Evolutionary conservation across 1,284 basidiomycete species (phyloP).

Genomic region (Papiliotrema terrestris): DNA sequence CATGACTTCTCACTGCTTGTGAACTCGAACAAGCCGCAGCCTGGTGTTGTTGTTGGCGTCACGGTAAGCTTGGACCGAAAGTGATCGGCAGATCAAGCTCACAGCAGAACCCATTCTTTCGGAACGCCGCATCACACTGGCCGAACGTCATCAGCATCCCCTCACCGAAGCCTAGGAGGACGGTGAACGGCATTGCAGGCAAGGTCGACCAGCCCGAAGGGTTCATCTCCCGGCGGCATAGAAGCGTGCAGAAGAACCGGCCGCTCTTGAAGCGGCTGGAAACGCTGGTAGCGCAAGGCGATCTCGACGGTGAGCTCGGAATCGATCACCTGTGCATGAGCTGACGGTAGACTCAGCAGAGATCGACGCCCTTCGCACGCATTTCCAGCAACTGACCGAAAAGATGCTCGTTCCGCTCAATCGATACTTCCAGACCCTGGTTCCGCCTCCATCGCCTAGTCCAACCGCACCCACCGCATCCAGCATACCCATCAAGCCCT

Average conservation of each 20-base stretch:
- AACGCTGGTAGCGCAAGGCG: constrained; percentile 37
- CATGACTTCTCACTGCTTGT: constrained; percentile 72
- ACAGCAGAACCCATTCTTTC: constrained; percentile 76
- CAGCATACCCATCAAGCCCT: constrained; percentile 59
- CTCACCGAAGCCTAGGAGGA: constrained; percentile 25
- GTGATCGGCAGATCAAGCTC: constrained; percentile 1
- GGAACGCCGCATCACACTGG: constrained; percentile 85
- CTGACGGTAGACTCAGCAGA: constrained; percentile 49
- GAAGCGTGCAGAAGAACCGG: constrained; percentile 81
- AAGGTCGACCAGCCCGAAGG: constrained; percentile 62
- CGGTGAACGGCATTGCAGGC: constrained; percentile 19
- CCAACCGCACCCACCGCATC: constrained; percentile 16
- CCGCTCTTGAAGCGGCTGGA: constrained; percentile 56
- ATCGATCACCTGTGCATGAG: not conserved
- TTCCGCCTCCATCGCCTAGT: constrained; percentile 54
- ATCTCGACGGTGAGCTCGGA: constrained; percentile 36
- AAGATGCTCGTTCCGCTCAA: constrained; percentile 87
- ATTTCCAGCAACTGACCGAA: constrained; percentile 84
- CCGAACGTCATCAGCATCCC: constrained; percentile 64
- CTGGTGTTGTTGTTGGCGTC: constrained; percentile 80
- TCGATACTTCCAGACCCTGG: constrained; percentile 86
- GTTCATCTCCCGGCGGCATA: constrained; percentile 69
- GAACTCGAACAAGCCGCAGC: constrained; percentile 76
- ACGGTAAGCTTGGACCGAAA: constrained; percentile 58
- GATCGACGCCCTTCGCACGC: constrained; percentile 65